Percentiles rank a stretch among this genome's conserved stretches.
phyloP scores from a whole-genome alignment of 805 yeast genomes.

The Saccharomycopsis sp. region DNA sequence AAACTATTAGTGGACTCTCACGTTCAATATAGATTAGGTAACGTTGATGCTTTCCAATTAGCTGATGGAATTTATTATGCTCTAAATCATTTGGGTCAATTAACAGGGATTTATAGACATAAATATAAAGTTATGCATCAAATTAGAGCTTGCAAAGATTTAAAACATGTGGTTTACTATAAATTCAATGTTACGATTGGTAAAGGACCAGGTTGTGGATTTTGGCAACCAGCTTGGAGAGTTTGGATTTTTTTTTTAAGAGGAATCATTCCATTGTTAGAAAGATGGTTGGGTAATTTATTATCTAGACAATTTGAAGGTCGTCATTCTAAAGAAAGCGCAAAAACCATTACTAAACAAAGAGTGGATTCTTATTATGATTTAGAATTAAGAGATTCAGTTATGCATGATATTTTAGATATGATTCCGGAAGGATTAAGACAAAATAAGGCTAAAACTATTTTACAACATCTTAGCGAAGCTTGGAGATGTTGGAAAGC shows the following conservation, averaged over 20 bases:
- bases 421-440: slow-evolving; percentile 95
- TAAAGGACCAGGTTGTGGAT: slow-evolving; percentile 97
- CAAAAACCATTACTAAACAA: slow-evolving; percentile 91
- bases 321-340: slow-evolving; percentile 80
- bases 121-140: slow-evolving; percentile 98
- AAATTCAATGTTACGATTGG: slow-evolving; percentile 80
- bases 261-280: slow-evolving; percentile 84
- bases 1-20: slow-evolving; percentile 89
- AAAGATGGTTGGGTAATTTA: slow-evolving; percentile 90
- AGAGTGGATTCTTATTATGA: slow-evolving; percentile 93
- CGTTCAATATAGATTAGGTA: slow-evolving; percentile 82
- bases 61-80: slow-evolving; percentile 93
- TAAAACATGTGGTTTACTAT: slow-evolving; percentile 84
- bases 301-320: slow-evolving; percentile 94
- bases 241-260: slow-evolving; percentile 90
- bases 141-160: slow-evolving; percentile 88
- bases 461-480: slow-evolving; percentile 88
- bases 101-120: slow-evolving; percentile 93
- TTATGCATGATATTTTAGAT: slow-evolving; percentile 90
- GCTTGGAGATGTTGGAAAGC: slow-evolving; percentile 99
- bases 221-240: slow-evolving; percentile 99
- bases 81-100: slow-evolving; percentile 86
- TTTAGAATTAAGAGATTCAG: slow-evolving; percentile 84
- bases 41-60: slow-evolving; percentile 83
- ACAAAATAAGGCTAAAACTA: slow-evolving; percentile 76